Evolutionary conservation across 1,284 basidiomycete genomes (phyloP).

Genomic region (Apiotrichum laibachii): DNA sequence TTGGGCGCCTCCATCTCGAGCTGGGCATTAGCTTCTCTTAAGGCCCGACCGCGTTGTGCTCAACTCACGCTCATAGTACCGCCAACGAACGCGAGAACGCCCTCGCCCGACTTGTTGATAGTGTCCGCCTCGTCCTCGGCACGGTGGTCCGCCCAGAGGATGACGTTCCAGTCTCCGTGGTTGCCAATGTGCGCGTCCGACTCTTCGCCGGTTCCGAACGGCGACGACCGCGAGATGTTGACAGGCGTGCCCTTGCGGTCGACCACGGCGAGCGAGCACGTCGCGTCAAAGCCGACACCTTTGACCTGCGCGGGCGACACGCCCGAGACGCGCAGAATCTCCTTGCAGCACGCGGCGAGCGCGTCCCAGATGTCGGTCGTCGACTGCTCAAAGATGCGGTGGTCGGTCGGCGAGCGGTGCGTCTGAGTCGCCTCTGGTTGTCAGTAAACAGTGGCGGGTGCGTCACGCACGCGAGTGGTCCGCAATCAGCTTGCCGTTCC

Average conservation of each 20-base stretch:
- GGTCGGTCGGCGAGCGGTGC: slow-evolving; percentile 77
- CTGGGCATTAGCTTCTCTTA: slow-evolving; percentile 51
- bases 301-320: slow-evolving; percentile 67
- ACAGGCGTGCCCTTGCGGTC: slow-evolving; percentile 72
- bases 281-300: slow-evolving; percentile 94
- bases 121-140: slow-evolving; percentile 85
- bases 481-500: slow-evolving; percentile 72
- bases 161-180: slow-evolving; percentile 72
- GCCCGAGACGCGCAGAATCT: slow-evolving; percentile 63
- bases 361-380: slow-evolving; percentile 81
- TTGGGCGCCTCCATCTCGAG: slow-evolving; percentile 97
- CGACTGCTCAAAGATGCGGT: slow-evolving; percentile 80
- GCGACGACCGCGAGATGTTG: slow-evolving; percentile 69
- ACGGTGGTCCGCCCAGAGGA: slow-evolving; percentile 86
- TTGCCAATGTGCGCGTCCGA: slow-evolving; percentile 54
- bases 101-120: slow-evolving; percentile 81
- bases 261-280: slow-evolving; percentile 88
- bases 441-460: not conserved
- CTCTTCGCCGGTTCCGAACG: slow-evolving; percentile 36
- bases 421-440: slow-evolving; percentile 72
- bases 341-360: slow-evolving; percentile 67
- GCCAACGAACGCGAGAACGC: slow-evolving; percentile 91
- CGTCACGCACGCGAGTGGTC: slow-evolving; percentile 43
- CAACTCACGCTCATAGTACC: slow-evolving; percentile 86
- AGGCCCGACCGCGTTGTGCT: not conserved